These are phyloP conservation scores for Epicoccum sorghinum DNA, from an alignment of 2,329 filamentous ascomycete genomes.

Conservation along the genomic window DNA sequence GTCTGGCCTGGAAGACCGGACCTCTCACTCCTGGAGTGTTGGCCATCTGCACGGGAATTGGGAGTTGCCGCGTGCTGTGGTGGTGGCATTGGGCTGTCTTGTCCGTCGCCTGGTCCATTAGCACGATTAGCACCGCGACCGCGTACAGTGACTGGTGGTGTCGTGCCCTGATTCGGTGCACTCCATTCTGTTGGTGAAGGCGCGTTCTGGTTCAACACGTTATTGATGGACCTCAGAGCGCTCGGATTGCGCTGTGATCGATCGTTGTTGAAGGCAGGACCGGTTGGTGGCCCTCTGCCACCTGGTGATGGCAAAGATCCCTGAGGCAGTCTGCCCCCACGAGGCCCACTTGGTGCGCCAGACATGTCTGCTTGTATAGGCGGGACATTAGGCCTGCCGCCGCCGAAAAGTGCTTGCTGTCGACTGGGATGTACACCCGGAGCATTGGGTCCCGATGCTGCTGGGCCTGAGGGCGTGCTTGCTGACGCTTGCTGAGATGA, in stretches of 20 bases:
- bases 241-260: conserved; percentile 32
- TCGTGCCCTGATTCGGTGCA: conserved; percentile 17
- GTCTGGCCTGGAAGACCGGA: conserved; percentile 23
- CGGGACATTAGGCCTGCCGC: conserved; percentile 3
- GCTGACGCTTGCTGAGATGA: conserved; percentile 34
- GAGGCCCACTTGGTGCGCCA: conserved; percentile 44
- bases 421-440: conserved; percentile 62
- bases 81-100: conserved; percentile 29
- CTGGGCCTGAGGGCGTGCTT: conserved; percentile 41
- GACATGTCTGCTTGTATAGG: conserved; percentile 43
- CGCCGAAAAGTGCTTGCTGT: conserved; percentile 43
- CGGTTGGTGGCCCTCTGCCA: conserved; percentile 41
- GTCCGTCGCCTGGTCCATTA: conserved; percentile 26
- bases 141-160: conserved; percentile 35
- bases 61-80: conserved; percentile 34
- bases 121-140: conserved; percentile 40
- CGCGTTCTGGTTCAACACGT: conserved; percentile 34
- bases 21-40: conserved; percentile 28
- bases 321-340: conserved; percentile 34
- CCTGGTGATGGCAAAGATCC: conserved; percentile 36
- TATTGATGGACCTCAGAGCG: conserved; percentile 37
- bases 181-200: conserved; percentile 30
- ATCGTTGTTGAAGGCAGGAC: conserved; percentile 38
- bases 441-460: conserved; percentile 40
- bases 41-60: conserved; percentile 30